Conservation (phyloP, 1,139 yeast genomes). For the Geotrichum reessii region DNA sequence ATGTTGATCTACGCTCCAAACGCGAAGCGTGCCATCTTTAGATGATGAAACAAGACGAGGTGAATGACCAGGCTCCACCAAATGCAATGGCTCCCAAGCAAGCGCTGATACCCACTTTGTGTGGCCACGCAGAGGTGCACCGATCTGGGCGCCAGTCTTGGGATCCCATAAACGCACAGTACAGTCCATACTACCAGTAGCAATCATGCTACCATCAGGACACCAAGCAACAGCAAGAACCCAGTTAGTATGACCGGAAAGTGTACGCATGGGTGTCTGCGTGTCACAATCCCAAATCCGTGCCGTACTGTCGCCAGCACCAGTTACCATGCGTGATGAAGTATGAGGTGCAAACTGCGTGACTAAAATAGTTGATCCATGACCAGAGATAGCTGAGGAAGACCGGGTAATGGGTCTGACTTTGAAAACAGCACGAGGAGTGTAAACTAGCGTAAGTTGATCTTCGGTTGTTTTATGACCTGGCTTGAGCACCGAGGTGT, state of each 20-base stretch:
- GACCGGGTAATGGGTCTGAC: slow-evolving; percentile 89
- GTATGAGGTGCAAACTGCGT: slow-evolving; percentile 92
- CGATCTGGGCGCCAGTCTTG: slow-evolving; percentile 64
- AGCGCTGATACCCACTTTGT: slow-evolving; percentile 83
- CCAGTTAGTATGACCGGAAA: slow-evolving; percentile 88
- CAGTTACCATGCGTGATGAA: slow-evolving; percentile 82
- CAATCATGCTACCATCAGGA: slow-evolving; percentile 85
- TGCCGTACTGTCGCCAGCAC: slow-evolving; percentile 97
- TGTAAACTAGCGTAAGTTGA: slow-evolving; percentile 79
- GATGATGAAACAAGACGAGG: slow-evolving; percentile 85
- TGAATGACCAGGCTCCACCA: slow-evolving; percentile 55
- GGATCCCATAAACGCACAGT: slow-evolving; percentile 87
- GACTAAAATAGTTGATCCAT: slow-evolving; percentile 86
- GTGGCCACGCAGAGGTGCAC: slow-evolving; percentile 75
- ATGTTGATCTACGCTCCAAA: slow-evolving; percentile 85
- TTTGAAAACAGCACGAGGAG: slow-evolving; percentile 92
- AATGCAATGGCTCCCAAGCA: slow-evolving; percentile 92
- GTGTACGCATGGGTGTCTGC: slow-evolving; percentile 77
- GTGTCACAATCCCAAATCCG: slow-evolving; percentile 97
- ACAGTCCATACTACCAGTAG: slow-evolving; percentile 95
- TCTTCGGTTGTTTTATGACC: slow-evolving; percentile 89
- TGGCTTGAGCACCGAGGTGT: slow-evolving; percentile 75
- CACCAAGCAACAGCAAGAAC: slow-evolving; percentile 91
- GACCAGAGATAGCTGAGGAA: slow-evolving; percentile 90
- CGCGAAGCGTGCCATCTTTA: slow-evolving; percentile 81